Evolutionary conservation across 768 basidiomycete species (phyloP), one percentile per base, ranked within the genome.

Genomic region (Lepiota brunneoincarnata): DNA sequence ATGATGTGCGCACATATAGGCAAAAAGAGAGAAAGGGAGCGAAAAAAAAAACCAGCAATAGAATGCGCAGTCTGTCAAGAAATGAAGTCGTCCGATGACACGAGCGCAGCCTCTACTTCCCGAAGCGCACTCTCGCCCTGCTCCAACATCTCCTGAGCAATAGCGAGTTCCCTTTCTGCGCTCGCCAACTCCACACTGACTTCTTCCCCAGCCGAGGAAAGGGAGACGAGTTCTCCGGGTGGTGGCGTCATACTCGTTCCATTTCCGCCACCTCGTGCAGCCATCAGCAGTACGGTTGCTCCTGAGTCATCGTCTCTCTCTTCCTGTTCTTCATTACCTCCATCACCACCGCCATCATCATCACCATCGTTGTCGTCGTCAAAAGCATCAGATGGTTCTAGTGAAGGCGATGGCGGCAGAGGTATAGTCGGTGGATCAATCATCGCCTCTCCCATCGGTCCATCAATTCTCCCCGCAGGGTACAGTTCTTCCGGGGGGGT

Each of bases 381-480:
- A 31, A 31, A 2, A 31, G 6, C 31, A 31, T 31, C 31, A 31
- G 31, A 31, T 31, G 31, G 6, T 31, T 31, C 4, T 6, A 49
- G 50, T n/a, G 35, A 40, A 2, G 61, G 59, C 20, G 62, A 62
- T n/a, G 38, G 42, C 2, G 51, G 59, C 2, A 58, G 46, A 4
- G 61, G 57, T 23, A 59, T 55, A 1, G 55, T 56, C 44, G 63
- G 58, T 10, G 60, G 57, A 37, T 64, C 55, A 51, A 9, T 59
- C 52, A 15, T 21, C 31, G 65, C 38, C n/a, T 61, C 20, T 26
- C 43, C 24, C 15, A 45, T 39, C 3, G 43, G 23, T 11, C 55
- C n/a, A 24, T 15, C 28, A 15, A n/a, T 9, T 42, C 39, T 50
- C 35, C 40, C 11, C 20, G 31, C 31, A 31, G 2, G 11, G 31